Evolutionary conservation across 2,329 filamentous ascomycete species (phyloP).

Genomic region (Sarocladiaceae sp.): DNA sequence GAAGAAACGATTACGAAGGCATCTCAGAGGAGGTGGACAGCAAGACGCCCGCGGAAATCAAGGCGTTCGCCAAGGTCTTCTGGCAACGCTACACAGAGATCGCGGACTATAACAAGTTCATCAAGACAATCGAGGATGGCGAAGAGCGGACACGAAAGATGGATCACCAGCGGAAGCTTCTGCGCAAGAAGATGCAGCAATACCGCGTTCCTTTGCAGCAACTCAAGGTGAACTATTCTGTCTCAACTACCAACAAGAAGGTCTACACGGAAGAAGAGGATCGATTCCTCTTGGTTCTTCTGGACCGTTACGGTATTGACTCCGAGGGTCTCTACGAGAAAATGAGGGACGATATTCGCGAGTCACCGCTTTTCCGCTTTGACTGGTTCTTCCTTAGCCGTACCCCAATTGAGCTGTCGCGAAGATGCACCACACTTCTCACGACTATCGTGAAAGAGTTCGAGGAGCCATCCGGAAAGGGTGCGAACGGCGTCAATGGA

Average conservation of each 20-base stretch:
- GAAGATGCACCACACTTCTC: slow-evolving; percentile 87
- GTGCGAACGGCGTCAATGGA: slow-evolving; percentile 56
- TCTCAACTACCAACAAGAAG: slow-evolving; percentile 99
- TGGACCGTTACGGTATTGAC: slow-evolving; percentile 89
- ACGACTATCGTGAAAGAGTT: slow-evolving; percentile 95
- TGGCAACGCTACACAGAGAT: slow-evolving; percentile 95
- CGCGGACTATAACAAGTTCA: slow-evolving; percentile 78
- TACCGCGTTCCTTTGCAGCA: slow-evolving; percentile 97
- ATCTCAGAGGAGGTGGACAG: slow-evolving; percentile 89
- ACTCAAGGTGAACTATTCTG: slow-evolving; percentile 97
- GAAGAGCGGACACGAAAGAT: slow-evolving; percentile 86
- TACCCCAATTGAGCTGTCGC: slow-evolving; percentile 85
- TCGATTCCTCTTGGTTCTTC: slow-evolving; percentile 85
- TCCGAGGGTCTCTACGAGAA: slow-evolving; percentile 84
- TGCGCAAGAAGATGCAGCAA: slow-evolving; percentile 91
- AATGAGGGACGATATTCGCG: slow-evolving; percentile 95
- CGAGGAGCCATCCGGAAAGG: slow-evolving; percentile 56
- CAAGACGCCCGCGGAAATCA: slow-evolving; percentile 80
- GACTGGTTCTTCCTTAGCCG: slow-evolving; percentile 99
- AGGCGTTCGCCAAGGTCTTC: slow-evolving; percentile 88
- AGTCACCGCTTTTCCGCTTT: slow-evolving; percentile 91
- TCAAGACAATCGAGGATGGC: slow-evolving; percentile 84
- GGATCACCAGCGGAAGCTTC: slow-evolving; percentile 85
- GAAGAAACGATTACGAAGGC: slow-evolving; percentile 74
- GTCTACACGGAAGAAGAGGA: slow-evolving; percentile 99